A percentile compares a stretch with the other conserved stretches of the same genome.
Evolutionary conservation across 768 basidiomycete species (phyloP).

Genomic region (Kwoniella mangroviensis): DNA sequence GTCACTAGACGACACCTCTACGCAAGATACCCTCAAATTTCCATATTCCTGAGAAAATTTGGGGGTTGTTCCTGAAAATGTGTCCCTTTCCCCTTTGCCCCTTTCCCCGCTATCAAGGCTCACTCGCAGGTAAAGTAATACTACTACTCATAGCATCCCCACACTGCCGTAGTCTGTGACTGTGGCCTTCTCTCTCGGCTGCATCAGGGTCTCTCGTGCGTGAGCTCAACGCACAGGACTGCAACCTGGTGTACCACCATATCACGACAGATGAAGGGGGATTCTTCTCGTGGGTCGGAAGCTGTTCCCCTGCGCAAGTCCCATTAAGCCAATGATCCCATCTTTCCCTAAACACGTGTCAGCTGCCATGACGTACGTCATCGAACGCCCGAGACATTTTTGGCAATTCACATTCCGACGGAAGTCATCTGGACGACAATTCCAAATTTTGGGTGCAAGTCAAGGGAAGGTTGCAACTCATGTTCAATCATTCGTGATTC

Average conservation of each 20-base stretch:
- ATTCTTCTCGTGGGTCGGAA: background rate
- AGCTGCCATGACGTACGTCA: background rate
- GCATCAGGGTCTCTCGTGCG: too few species aligned
- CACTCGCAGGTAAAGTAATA: too few species aligned
- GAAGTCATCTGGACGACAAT: background rate
- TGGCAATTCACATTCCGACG: background rate
- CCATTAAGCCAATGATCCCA: background rate
- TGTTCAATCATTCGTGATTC: too few species aligned
- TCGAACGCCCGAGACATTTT: background rate
- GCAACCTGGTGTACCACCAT: too few species aligned
- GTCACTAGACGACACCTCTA: too few species aligned
- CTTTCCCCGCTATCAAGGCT: background rate
- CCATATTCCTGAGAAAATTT: background rate
- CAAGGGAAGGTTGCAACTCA: too few species aligned
- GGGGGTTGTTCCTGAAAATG: background rate
- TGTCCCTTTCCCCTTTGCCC: background rate
- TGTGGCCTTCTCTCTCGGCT: too few species aligned
- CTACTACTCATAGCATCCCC: too few species aligned
- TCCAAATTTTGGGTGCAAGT: too few species aligned
- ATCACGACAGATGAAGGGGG: too few species aligned
- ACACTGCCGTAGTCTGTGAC: too few species aligned
- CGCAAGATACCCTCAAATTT: background rate
- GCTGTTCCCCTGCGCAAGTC: background rate
- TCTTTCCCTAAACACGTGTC: background rate
- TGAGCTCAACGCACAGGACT: too few species aligned